phyloP scores from a whole-genome alignment of 805 yeast genomes.

The Wickerhamiella nectarea region DNA sequence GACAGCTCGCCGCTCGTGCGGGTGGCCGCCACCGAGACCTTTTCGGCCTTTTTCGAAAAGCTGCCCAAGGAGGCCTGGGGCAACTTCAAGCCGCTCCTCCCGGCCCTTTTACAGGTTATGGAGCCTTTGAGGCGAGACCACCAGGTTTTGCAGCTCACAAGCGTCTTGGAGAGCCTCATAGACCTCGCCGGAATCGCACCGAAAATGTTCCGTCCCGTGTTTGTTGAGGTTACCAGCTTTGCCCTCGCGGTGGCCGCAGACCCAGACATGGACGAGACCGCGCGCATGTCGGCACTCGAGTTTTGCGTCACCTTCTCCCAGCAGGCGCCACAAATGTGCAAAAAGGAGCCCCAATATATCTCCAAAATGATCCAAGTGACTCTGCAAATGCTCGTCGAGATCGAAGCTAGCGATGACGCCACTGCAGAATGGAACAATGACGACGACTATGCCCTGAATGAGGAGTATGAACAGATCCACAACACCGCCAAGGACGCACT shows the following conservation, averaged over 20 bases:
- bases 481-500: conserved; percentile 90
- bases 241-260: conserved; percentile 73
- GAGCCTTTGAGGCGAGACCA: conserved; percentile 72
- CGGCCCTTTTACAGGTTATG: conserved; percentile 69
- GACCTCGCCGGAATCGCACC: conserved; percentile 91
- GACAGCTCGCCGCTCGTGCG: conserved; percentile 73
- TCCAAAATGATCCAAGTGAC: conserved; percentile 58
- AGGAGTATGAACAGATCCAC: conserved; percentile 73
- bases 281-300: conserved; percentile 81
- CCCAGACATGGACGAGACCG: conserved; percentile 59
- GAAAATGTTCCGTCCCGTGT: conserved; percentile 83
- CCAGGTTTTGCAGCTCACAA: conserved; percentile 66
- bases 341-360: conserved; percentile 58
- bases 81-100: conserved; percentile 61
- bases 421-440: conserved; percentile 76
- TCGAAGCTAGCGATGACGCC: conserved; percentile 77
- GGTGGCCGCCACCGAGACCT: conserved; percentile 84
- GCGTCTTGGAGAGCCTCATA: conserved; percentile 77
- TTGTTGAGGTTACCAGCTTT: conserved; percentile 74
- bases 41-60: conserved; percentile 74
- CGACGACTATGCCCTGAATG: conserved; percentile 63
- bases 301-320: conserved; percentile 82
- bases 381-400: conserved; percentile 79
- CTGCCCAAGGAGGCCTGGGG: conserved; percentile 73
- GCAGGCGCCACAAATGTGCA: conserved; percentile 91